Evolutionary conservation across 768 basidiomycete species (phyloP).

Genomic region (Daedalea quercina): DNA sequence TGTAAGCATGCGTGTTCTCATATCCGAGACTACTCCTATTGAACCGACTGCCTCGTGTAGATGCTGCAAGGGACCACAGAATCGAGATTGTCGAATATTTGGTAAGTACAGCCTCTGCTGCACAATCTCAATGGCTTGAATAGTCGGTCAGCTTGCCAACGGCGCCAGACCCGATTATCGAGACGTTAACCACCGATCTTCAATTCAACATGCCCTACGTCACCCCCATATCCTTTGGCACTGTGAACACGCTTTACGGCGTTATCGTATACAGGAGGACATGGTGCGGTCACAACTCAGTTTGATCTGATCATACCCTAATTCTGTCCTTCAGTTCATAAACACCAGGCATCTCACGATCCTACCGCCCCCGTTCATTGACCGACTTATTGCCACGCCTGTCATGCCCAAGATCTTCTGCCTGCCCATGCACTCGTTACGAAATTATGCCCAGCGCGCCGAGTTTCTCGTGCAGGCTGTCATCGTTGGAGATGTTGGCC

Average conservation of each 20-base stretch:
- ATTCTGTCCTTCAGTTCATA: constrained; percentile 1
- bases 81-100: constrained; percentile 60
- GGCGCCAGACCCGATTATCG: constrained; percentile 70
- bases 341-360: constrained; percentile 9
- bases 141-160: constrained; percentile 44
- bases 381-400: not conserved
- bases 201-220: constrained; percentile 59
- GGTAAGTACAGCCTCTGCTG: constrained; percentile 32
- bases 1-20: constrained; percentile 43
- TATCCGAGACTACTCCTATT: not conserved
- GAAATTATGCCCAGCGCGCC: constrained; percentile 7
- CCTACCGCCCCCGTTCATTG: constrained; percentile 10
- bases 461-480: constrained; percentile 9
- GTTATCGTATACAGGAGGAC: constrained; percentile 52
- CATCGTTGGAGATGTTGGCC: constrained; percentile 5
- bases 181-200: constrained; percentile 65
- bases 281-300: constrained; percentile 30
- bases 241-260: constrained; percentile 61
- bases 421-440: not conserved
- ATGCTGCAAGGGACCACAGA: constrained; percentile 70
- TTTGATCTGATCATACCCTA: not conserved
- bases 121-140: not conserved
- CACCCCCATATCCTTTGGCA: constrained; percentile 63
- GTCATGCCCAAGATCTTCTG: not conserved
- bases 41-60: constrained; percentile 31